Evolutionary conservation across 164 flowering plant genomes (phyloP).

Genomic region (Liriodendron chinense): DNA sequence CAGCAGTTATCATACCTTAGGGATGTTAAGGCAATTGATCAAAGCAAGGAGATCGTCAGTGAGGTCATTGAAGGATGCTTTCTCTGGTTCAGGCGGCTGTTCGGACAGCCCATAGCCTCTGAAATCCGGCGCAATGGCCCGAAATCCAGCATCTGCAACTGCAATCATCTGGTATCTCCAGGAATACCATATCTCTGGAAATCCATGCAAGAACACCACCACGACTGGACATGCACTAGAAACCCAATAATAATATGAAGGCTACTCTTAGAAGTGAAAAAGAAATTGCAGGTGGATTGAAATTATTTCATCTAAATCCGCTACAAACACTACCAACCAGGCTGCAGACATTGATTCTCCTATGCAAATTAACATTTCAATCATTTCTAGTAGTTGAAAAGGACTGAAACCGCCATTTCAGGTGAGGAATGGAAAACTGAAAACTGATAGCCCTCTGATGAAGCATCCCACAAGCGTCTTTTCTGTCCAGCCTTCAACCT

Average conservation of each 20-base stretch:
- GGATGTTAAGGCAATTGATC: too few species aligned
- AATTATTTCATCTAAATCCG: neutral
- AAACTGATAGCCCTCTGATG: neutral
- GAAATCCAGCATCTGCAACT: constrained; percentile 37
- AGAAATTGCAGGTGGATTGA: neutral
- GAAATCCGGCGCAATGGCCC: constrained; percentile 50
- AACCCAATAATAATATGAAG: neutral
- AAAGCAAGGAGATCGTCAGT: constrained; percentile 12
- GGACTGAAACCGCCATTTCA: neutral
- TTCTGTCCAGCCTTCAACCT: too few species aligned
- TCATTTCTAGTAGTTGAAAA: neutral
- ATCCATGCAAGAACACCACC: constrained; percentile 34
- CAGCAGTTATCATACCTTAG: too few species aligned
- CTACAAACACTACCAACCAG: neutral
- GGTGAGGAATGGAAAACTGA: neutral
- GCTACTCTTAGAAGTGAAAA: neutral
- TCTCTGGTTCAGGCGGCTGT: constrained; percentile 35
- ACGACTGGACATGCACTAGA: constrained; percentile 12
- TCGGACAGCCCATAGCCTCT: constrained; percentile 65
- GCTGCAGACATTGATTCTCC: neutral
- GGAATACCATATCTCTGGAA: constrained; percentile 52
- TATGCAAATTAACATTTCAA: neutral
- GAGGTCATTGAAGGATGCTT: constrained; percentile 34
- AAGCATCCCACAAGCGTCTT: too few species aligned
- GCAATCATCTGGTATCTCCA: constrained; percentile 67